Base-by-base conservation (phyloP, 192 early-diverging fungal species). In the Mortierella alpina region DNA sequence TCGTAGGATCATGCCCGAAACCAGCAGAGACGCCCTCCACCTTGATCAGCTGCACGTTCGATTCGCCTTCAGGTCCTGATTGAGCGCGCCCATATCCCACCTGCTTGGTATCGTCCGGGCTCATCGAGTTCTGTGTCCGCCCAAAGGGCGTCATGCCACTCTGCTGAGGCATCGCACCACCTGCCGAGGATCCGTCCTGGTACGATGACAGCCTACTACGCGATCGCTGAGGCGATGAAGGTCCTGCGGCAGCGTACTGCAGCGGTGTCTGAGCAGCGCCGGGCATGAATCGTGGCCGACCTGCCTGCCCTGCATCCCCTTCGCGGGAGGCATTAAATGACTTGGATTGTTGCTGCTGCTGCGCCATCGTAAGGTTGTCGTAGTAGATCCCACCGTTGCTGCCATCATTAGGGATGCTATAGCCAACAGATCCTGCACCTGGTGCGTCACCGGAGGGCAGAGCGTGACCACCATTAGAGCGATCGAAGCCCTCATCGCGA, bases 131-230 rank as follows among this genome's bases (percentile, higher is more conserved):
- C 40, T 63, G 62, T 39, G 52, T 17, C 11, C 64, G 57, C 8
- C 72, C 64, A 54, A 74, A 74, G 13, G 72, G 47, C 20, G 64
- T 66, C 2, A 59, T n/a, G 20, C 14, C 45, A 18, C 57, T 64
- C 18, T 50, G 72, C 18, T 73, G 72, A 18, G 55, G 48, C 62
- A 73, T 65, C 4, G 59, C 40, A 22, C 71, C 70, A 41, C 62
- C 71, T 4, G 20, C 46, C 0, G 54, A 22, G 39, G 59, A 15
- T n/a, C 59, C 46, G 15, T 74, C 72, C 31, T 74, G 72, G 54
- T 66, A 57, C 11, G 72, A 73, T 57, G 70, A 73, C 11, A 74
- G 58, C 44, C 72, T 54, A 50, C 72, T 74, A 5, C 72, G 72
- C 12, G 72, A 66, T 10, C 72, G 57, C 47, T 64, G 71, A 23